Evolutionary conservation across 768 basidiomycete species (phyloP).

Genomic region (Pleurotus eryngii): DNA sequence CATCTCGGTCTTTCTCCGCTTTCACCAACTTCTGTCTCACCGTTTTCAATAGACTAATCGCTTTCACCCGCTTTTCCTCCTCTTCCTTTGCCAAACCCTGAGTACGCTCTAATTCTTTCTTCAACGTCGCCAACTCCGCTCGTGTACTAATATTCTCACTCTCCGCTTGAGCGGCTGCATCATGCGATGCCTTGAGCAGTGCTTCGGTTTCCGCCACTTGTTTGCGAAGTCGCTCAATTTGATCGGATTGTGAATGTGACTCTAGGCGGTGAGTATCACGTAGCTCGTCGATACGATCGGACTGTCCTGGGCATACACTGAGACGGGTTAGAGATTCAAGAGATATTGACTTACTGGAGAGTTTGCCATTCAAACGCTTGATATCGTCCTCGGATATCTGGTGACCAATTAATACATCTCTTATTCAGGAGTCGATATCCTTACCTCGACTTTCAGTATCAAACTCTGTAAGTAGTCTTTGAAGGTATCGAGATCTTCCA

Average conservation of each 20-base stretch:
- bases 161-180: constrained; percentile 43
- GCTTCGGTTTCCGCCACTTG: constrained; percentile 73
- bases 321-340: not conserved
- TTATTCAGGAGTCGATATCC: constrained; percentile 14
- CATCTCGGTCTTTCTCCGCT: constrained; percentile 91
- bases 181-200: constrained; percentile 57
- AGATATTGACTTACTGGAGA: constrained; percentile 53
- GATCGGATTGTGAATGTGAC: constrained; percentile 70
- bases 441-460: constrained; percentile 67
- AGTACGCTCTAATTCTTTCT: constrained; percentile 57
- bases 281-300: constrained; percentile 79
- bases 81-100: constrained; percentile 80
- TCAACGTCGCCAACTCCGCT: constrained; percentile 55
- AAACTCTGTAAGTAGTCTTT: constrained; percentile 71
- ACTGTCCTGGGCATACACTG: constrained; percentile 60
- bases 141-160: constrained; percentile 48
- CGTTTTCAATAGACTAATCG: constrained; percentile 88
- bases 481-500: constrained; percentile 62
- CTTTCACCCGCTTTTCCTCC: constrained; percentile 95
- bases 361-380: constrained; percentile 65
- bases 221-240: constrained; percentile 64
- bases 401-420: not conserved
- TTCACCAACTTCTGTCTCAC: constrained; percentile 97
- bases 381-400: constrained; percentile 79
- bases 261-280: constrained; percentile 82